Evolutionary conservation across 2,329 filamentous ascomycete genomes (phyloP).

Genomic region (Clarireedia sp.): DNA sequence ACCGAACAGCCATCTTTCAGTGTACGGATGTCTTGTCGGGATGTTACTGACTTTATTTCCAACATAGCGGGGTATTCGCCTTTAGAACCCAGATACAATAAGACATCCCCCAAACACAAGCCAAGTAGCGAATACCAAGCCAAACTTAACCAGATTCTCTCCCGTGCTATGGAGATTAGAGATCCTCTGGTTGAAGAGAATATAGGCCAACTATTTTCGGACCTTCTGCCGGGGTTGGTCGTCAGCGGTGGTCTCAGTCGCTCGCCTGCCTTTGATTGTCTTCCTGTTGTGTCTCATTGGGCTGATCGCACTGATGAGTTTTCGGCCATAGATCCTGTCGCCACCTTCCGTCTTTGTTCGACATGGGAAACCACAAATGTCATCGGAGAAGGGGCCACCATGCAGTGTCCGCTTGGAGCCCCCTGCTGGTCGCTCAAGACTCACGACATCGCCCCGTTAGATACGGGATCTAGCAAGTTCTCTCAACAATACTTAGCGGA

Average conservation of each 20-base stretch:
- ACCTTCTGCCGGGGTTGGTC: background rate
- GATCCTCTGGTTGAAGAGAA: background rate
- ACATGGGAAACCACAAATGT: background rate
- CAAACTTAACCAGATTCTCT: background rate
- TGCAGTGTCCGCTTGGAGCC: background rate
- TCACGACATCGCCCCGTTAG: background rate
- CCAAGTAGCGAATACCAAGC: background rate
- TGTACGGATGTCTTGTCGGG: background rate
- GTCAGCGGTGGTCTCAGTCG: background rate
- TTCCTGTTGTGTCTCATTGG: constrained; percentile 1
- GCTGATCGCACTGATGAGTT: background rate
- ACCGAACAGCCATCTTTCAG: background rate
- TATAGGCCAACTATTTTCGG: background rate
- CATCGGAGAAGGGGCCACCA: background rate
- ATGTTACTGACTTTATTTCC: background rate
- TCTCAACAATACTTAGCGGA: background rate
- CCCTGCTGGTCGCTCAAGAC: background rate
- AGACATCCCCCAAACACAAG: no score
- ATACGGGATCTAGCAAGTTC: background rate
- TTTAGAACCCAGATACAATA: background rate
- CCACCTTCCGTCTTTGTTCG: background rate
- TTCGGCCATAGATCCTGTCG: background rate
- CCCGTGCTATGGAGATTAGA: background rate
- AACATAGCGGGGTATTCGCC: background rate
- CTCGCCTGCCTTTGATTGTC: constrained; percentile 2